Evolutionary conservation across 768 basidiomycete genomes (phyloP).

Genomic region (Russula brevipes): DNA sequence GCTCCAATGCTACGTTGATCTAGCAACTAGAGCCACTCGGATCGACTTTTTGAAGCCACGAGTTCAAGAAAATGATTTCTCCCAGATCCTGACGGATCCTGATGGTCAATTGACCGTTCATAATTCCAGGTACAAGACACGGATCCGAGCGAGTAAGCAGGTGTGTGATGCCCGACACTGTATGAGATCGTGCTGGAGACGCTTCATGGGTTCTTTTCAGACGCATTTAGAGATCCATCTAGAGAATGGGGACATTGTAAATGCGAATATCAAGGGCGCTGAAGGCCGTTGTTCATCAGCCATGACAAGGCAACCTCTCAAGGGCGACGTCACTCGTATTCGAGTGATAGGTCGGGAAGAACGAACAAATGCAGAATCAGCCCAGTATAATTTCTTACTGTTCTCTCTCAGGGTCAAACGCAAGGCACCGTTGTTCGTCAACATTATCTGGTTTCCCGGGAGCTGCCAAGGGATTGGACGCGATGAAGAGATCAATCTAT

Average conservation of each 20-base stretch:
- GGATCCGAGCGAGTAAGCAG: conserved; percentile 8
- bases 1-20: not conserved
- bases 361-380: conserved; percentile 4
- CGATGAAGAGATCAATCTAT: not conserved
- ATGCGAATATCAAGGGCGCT: not conserved
- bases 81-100: not conserved
- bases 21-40: conserved; percentile 1
- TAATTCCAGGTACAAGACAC: conserved; percentile 16
- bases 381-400: conserved; percentile 9
- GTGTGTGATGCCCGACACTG: not conserved
- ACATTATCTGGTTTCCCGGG: conserved; percentile 13
- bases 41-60: not conserved
- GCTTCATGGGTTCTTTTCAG: not conserved
- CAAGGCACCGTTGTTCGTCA: not conserved
- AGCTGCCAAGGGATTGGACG: not conserved
- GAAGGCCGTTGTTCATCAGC: conserved; percentile 9
- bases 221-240: conserved; percentile 1
- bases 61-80: conserved; percentile 13
- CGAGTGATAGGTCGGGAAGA: conserved; percentile 18
- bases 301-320: not conserved
- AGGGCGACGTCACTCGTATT: not conserved
- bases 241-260: not conserved
- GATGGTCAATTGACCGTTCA: not conserved
- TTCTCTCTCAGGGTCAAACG: not conserved
- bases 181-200: not conserved